Percentiles rank a stretch among this genome's conserved stretches.
Conservation (phyloP, 805 yeast species). For the Candida maesae region DNA sequence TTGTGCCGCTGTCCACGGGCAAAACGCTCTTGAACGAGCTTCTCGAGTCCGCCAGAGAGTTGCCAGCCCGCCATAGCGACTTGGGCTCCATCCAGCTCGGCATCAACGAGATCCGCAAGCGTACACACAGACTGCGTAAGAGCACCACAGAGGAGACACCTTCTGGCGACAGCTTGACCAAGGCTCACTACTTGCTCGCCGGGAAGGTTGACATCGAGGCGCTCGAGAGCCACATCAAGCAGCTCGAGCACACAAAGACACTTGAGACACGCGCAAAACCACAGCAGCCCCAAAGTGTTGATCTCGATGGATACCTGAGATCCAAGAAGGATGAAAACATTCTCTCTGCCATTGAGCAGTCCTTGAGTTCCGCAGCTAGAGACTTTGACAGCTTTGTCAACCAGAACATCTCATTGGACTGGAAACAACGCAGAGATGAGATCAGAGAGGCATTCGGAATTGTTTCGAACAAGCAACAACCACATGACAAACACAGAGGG, state of each 20-base stretch:
- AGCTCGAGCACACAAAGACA: constrained; percentile 31
- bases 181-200: constrained; percentile 85
- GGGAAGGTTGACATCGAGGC: constrained; percentile 88
- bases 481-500: constrained; percentile 12
- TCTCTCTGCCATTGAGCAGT: constrained; percentile 76
- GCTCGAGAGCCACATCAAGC: constrained; percentile 54
- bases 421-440: constrained; percentile 76
- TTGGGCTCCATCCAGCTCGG: constrained; percentile 81
- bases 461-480: constrained; percentile 31
- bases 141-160: constrained; percentile 34
- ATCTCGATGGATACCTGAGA: constrained; percentile 60
- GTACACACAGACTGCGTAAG: constrained; percentile 56
- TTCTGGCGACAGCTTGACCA: constrained; percentile 44
- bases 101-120: constrained; percentile 69
- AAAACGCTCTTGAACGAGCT: constrained; percentile 56
- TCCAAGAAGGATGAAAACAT: constrained; percentile 80
- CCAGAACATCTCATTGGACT: constrained; percentile 72
- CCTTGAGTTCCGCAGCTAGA: constrained; percentile 65
- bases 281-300: constrained; percentile 28
- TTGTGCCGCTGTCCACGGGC: constrained; percentile 17
- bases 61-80: constrained; percentile 63
- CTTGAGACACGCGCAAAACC: constrained; percentile 27
- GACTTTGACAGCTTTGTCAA: constrained; percentile 80
- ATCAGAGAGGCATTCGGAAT: constrained; percentile 71
- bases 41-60: constrained; percentile 68